A percentile compares a stretch with the other conserved stretches of the same genome.
Evolutionary conservation across 1,139 yeast genomes (phyloP).

Genomic region (Lodderomyces margitis): DNA sequence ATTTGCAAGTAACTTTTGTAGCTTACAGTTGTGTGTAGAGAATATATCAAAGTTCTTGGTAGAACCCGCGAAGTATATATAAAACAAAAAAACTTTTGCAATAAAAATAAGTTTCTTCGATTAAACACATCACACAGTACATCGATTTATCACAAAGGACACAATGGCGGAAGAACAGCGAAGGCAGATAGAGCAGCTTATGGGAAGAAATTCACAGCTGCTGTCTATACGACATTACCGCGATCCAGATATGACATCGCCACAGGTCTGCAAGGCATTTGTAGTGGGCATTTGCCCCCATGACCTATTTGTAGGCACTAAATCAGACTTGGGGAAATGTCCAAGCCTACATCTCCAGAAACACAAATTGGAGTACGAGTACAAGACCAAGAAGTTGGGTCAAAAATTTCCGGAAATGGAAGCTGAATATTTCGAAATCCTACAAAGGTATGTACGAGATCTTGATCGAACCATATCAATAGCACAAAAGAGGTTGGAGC

Average conservation of each 20-base stretch:
- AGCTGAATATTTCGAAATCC: conserved; percentile 58
- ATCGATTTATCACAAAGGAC: not conserved
- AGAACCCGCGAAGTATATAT: not conserved
- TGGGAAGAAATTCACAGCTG: conserved; percentile 60
- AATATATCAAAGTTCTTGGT: too few species aligned
- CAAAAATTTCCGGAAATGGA: conserved; percentile 67
- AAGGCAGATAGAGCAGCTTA: conserved; percentile 71
- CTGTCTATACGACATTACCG: conserved; percentile 25
- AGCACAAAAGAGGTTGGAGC: conserved; percentile 69
- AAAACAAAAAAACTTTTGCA: not conserved
- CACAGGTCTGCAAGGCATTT: conserved; percentile 74
- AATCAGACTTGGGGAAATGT: conserved; percentile 81
- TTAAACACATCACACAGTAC: not conserved
- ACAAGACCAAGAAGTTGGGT: conserved; percentile 52
- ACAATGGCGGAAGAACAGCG: conserved; percentile 66
- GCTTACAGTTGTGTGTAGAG: too few species aligned
- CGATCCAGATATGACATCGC: conserved; percentile 56
- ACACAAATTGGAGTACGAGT: conserved; percentile 69
- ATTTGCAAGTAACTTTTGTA: too few species aligned
- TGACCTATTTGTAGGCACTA: conserved; percentile 79
- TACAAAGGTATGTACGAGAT: conserved; percentile 58
- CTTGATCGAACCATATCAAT: conserved; percentile 64
- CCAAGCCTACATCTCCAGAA: conserved; percentile 76
- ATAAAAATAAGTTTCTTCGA: not conserved
- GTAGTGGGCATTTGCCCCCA: conserved; percentile 88